Conservation (phyloP, 1,284 basidiomycete species). For the Serendipita sp. region DNA sequence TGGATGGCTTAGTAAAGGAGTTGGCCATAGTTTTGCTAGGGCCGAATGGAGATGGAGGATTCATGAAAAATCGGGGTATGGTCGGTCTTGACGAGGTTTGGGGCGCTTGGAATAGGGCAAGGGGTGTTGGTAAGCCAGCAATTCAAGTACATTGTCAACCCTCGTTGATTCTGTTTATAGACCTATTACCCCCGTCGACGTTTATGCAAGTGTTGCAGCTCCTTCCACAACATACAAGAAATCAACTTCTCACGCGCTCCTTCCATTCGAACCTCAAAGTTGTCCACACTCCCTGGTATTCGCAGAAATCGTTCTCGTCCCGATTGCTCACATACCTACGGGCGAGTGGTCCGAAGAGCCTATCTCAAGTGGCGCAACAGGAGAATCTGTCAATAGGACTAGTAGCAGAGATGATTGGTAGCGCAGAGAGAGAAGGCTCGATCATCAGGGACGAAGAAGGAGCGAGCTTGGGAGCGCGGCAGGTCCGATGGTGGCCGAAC, state of each 20-base stretch:
- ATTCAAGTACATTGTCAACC: constrained; percentile 7
- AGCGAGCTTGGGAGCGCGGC: constrained; percentile 29
- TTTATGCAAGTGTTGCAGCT: constrained; percentile 60
- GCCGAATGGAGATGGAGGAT: constrained; percentile 27
- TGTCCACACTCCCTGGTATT: constrained; percentile 69
- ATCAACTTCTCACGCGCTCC: constrained; percentile 51
- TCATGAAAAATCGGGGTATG: constrained; percentile 61
- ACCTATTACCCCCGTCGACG: constrained; percentile 78
- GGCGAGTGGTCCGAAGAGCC: constrained; percentile 35
- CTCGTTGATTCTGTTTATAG: constrained; percentile 24
- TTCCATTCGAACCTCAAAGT: constrained; percentile 67
- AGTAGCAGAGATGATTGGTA: constrained; percentile 57
- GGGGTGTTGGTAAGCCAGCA: constrained; percentile 67
- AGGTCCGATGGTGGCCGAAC: constrained; percentile 55
- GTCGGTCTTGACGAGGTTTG: constrained; percentile 89
- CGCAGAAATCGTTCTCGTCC: constrained; percentile 46
- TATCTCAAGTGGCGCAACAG: constrained; percentile 48
- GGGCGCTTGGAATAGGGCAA: constrained; percentile 93
- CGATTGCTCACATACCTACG: constrained; percentile 44
- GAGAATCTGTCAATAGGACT: constrained; percentile 61
- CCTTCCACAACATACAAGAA: constrained; percentile 52
- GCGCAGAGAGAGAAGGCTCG: constrained; percentile 49
- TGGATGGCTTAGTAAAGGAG: constrained; percentile 72
- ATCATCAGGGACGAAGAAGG: constrained; percentile 62
- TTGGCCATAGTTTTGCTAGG: constrained; percentile 63